These are phyloP conservation scores for Acorus calamus DNA, from an alignment of 106 monocot genomes.

Conservation along the genomic window DNA sequence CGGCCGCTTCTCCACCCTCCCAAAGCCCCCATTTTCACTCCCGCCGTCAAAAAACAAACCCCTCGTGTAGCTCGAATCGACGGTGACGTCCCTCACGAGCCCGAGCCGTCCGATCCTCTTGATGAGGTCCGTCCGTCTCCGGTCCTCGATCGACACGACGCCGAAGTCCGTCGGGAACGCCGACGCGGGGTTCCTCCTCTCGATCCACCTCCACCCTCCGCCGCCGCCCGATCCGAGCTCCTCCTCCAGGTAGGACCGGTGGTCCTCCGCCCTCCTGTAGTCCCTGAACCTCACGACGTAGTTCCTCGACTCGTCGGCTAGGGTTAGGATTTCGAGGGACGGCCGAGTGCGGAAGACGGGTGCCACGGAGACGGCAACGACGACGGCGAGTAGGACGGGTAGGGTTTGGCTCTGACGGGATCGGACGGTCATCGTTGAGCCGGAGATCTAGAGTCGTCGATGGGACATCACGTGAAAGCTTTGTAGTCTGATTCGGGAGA, in stretches of 20 bases:
- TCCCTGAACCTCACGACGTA: conserved; percentile 67
- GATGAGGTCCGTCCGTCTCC: conserved; percentile 18
- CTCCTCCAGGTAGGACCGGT: conserved; percentile 52
- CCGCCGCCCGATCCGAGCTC: conserved; percentile 15
- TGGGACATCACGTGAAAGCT: background rate
- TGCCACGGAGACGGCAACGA: conserved; percentile 3
- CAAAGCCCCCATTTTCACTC: conserved; percentile 6
- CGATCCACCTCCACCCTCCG: conserved; percentile 65
- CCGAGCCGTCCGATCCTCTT: conserved; percentile 38
- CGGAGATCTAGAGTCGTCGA: background rate
- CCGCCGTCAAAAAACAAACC: conserved; percentile 40
- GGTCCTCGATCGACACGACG: conserved; percentile 50
- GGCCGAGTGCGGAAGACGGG: conserved; percentile 2
- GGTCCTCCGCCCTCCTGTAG: conserved; percentile 53
- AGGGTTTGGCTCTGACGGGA: background rate
- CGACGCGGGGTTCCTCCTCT: conserved; percentile 62
- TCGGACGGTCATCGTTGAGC: background rate
- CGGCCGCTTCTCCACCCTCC: conserved; percentile 28
- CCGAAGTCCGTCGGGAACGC: conserved; percentile 87
- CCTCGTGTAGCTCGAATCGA: conserved; percentile 51
- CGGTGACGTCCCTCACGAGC: conserved; percentile 61
- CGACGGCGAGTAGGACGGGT: background rate
- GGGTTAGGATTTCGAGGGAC: background rate
- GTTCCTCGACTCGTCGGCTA: conserved; percentile 13
- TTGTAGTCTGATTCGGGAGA: no score